These are phyloP conservation scores for Erythrophleum fordii DNA, from an alignment of 306 rosid species.

Conservation along the genomic window DNA sequence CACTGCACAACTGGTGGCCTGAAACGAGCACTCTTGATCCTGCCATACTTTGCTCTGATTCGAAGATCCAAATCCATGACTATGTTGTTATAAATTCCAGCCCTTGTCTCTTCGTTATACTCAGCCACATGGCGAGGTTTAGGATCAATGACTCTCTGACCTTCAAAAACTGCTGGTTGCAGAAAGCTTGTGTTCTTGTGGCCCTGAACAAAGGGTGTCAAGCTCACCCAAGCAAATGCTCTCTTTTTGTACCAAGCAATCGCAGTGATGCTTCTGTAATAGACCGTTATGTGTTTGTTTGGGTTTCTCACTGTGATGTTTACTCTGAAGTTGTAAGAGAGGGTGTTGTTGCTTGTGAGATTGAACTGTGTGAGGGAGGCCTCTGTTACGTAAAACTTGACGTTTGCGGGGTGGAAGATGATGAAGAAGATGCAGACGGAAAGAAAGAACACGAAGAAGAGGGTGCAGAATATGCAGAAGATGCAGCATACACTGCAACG, in stretches of 20 bases:
- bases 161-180: constrained; percentile 31
- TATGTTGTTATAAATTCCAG: constrained; percentile 36
- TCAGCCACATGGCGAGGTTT: constrained; percentile 30
- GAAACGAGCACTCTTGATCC: constrained; percentile 5
- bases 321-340: constrained; percentile 33
- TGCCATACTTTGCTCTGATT: constrained; percentile 34
- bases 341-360: constrained; percentile 41
- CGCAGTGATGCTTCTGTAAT: constrained; percentile 32
- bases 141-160: constrained; percentile 17
- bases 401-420: constrained; percentile 29
- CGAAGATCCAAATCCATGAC: constrained; percentile 42
- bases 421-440: neutral
- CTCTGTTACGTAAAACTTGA: constrained; percentile 39
- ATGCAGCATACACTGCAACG: neutral
- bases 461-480: neutral
- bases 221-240: neutral
- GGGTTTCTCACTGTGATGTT: constrained; percentile 45
- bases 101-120: constrained; percentile 36
- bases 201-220: constrained; percentile 51
- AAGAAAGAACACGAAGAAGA: neutral
- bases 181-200: constrained; percentile 44
- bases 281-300: constrained; percentile 34
- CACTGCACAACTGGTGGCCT: constrained; percentile 37
- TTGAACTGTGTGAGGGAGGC: constrained; percentile 43
- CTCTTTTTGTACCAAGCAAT: constrained; percentile 44